Evolutionary conservation across 192 early-diverging fungal species (phyloP).

Genomic region (Dissophora globulifera): DNA sequence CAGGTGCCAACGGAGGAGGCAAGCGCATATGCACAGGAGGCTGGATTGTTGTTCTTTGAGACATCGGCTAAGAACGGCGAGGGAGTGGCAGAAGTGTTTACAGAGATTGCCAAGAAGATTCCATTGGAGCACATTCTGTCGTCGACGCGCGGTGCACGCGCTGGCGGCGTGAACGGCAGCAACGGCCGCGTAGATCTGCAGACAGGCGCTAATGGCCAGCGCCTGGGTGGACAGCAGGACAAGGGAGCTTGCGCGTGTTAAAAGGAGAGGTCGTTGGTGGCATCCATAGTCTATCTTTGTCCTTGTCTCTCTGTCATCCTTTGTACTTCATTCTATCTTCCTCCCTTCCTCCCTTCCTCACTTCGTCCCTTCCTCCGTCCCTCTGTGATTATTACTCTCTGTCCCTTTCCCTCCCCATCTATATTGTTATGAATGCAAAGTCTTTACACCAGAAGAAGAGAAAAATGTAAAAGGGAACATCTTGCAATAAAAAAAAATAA

Average conservation of each 20-base stretch:
- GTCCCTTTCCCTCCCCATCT: too few relatives aligned
- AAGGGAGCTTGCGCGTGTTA: conserved; percentile 47
- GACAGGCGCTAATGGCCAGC: conserved; percentile 29
- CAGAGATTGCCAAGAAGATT: conserved; percentile 79
- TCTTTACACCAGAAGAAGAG: too few relatives aligned
- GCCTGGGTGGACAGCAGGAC: conserved; percentile 47
- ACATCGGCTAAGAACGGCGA: conserved; percentile 89
- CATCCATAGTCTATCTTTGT: too few relatives aligned
- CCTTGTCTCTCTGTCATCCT: too few relatives aligned
- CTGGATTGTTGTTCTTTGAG: conserved; percentile 87
- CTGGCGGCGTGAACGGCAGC: conserved; percentile 21
- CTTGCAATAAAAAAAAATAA: too few relatives aligned
- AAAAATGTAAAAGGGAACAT: too few relatives aligned
- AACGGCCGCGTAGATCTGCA: conserved; percentile 50
- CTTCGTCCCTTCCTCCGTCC: too few relatives aligned
- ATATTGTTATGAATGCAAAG: too few relatives aligned
- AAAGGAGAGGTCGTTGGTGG: neutral
- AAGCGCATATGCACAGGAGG: conserved; percentile 81
- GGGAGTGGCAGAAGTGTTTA: conserved; percentile 89
- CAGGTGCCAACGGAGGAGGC: conserved; percentile 83
- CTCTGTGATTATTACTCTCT: too few relatives aligned
- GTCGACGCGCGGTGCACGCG: conserved; percentile 33
- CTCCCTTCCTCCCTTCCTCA: too few relatives aligned
- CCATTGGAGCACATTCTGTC: conserved; percentile 58
- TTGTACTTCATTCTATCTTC: too few relatives aligned